Conservation (phyloP, 768 basidiomycete species). For the Tremella yokohamensis region DNA sequence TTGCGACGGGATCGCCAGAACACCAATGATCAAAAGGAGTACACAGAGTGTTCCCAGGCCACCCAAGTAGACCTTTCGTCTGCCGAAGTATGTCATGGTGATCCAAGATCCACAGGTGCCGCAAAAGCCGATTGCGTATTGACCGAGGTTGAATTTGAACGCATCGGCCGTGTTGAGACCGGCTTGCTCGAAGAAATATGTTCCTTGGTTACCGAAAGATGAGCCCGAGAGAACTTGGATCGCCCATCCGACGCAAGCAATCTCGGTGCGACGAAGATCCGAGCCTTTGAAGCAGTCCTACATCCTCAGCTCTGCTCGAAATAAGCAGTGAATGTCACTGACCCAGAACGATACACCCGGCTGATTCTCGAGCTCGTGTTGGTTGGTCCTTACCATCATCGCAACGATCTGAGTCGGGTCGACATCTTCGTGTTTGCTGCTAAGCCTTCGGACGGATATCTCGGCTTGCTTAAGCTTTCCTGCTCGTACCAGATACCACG, state of each 20-base stretch:
- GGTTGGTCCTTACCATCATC: conserved; percentile 47
- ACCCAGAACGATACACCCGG: conserved; percentile 4
- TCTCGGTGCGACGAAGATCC: conserved; percentile 46
- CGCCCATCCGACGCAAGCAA: conserved; percentile 53
- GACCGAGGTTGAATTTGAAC: conserved; percentile 38
- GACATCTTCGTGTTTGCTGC: conserved; percentile 10
- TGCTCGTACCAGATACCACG: conserved; percentile 30
- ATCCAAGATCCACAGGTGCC: conserved; percentile 39
- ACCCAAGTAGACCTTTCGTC: conserved; percentile 24
- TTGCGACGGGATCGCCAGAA: conserved; percentile 3
- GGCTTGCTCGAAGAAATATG: conserved; percentile 45
- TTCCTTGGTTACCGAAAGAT: conserved; percentile 11
- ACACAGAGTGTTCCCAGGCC: neutral
- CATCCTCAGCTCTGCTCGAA: conserved; percentile 6
- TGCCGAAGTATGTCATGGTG: conserved; percentile 27
- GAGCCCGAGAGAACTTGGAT: conserved; percentile 29
- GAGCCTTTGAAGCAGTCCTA: conserved; percentile 47
- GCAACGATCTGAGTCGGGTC: conserved; percentile 37
- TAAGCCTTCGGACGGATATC: conserved; percentile 5
- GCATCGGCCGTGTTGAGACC: conserved; percentile 28
- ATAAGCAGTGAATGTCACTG: neutral
- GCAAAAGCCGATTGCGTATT: conserved; percentile 41
- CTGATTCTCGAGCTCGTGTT: conserved; percentile 36
- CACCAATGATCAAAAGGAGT: conserved; percentile 17
- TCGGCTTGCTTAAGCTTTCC: conserved; percentile 18